phyloP scores from a whole-genome alignment of 768 basidiomycete species.

The Lentinula edodes region DNA sequence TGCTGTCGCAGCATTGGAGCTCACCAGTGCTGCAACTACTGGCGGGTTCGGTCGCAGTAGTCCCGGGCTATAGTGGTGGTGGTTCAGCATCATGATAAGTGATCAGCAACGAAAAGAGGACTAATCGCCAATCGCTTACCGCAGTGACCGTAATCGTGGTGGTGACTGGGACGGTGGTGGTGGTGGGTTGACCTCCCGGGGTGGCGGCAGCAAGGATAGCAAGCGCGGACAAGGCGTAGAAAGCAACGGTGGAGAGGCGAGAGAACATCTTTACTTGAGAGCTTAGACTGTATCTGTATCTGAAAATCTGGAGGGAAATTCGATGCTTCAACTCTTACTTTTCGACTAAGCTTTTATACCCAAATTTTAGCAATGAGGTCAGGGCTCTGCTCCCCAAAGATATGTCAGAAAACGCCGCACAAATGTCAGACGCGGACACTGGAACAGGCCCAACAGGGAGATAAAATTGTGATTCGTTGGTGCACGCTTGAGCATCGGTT shows the following conservation, averaged over 20 bases:
- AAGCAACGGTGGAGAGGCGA: not conserved
- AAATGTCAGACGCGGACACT: too few relatives aligned
- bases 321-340: not conserved
- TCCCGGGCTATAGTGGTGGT: not conserved
- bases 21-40: slow-evolving; percentile 12
- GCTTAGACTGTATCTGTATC: not conserved
- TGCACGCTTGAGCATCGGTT: too few relatives aligned
- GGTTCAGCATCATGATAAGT: too few relatives aligned
- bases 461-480: too few relatives aligned
- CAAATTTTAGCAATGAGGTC: not conserved
- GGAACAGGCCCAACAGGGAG: too few relatives aligned
- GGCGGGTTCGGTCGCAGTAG: not conserved
- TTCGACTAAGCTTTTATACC: not conserved
- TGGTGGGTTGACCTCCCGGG: not conserved
- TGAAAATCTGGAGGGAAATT: not conserved
- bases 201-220: slow-evolving; percentile 1
- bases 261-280: not conserved
- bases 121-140: not conserved
- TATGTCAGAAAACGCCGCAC: too few relatives aligned
- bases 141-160: not conserved
- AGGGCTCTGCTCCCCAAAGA: too few relatives aligned
- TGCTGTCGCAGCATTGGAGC: slow-evolving; percentile 15
- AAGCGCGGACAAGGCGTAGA: not conserved
- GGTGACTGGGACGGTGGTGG: slow-evolving; percentile 1
- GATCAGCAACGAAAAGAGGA: too few relatives aligned